Evolutionary conservation across 1,284 basidiomycete species (phyloP).

Genomic region (Apiotrichum sp.): DNA sequence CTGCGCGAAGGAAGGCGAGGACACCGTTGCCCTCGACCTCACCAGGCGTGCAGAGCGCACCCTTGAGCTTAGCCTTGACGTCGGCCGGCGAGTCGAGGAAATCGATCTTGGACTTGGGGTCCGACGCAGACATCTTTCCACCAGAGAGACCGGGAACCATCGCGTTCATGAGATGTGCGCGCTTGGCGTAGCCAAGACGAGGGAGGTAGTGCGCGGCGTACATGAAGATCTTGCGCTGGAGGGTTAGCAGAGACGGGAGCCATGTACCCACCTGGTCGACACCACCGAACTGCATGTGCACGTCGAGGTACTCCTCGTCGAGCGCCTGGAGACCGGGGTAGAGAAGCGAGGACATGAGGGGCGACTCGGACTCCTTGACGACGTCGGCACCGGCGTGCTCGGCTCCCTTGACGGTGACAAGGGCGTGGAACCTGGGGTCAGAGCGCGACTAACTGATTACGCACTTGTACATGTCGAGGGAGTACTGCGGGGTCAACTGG

Average conservation of each 20-base stretch:
- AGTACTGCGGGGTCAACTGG: constrained; percentile 88
- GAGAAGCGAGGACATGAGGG: constrained; percentile 81
- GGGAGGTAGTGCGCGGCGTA: constrained; percentile 95
- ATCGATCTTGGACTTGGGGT: constrained; percentile 95
- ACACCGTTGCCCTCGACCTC: constrained; percentile 85
- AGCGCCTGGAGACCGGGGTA: constrained; percentile 96
- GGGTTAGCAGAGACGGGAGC: constrained; percentile 1
- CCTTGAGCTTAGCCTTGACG: constrained; percentile 83
- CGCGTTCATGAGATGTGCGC: constrained; percentile 94
- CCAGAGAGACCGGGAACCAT: constrained; percentile 96
- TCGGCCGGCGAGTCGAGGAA: constrained; percentile 83
- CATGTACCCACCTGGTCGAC: constrained; percentile 72
- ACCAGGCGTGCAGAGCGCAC: constrained; percentile 92
- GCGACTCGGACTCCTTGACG: constrained; percentile 93
- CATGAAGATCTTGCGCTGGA: constrained; percentile 94
- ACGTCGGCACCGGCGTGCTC: constrained; percentile 99
- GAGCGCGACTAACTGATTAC: constrained; percentile 1
- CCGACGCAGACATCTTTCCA: constrained; percentile 98
- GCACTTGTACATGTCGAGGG: constrained; percentile 79
- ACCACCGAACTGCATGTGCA: constrained; percentile 98
- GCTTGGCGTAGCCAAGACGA: constrained; percentile 84
- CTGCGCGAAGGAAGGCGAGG: constrained; percentile 79
- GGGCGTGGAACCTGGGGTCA: constrained; percentile 61
- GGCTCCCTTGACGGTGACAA: constrained; percentile 85
- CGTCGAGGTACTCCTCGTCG: constrained; percentile 92